Base-by-base conservation (phyloP, 257 asterid genomes). In the Striga asiatica region DNA sequence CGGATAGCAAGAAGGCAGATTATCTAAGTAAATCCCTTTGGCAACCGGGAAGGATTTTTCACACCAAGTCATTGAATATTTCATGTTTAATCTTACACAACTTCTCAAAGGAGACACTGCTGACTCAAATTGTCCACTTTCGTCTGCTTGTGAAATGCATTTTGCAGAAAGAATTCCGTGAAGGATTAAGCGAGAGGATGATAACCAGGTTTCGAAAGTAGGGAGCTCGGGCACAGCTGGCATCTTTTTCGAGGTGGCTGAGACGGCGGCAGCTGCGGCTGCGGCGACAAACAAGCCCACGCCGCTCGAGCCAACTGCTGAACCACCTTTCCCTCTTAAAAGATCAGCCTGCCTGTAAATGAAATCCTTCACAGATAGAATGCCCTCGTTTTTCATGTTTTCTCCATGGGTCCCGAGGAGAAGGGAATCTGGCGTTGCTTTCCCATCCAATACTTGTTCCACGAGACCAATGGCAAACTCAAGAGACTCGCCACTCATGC, bases 231-330 rank as follows among this genome's bases (percentile, higher is more conserved):
- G 95, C 65, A 78, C 54, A 58, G 57, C 66, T 58, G 61, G 24
- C 16, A 66, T 58, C 71, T 79, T 88, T 23, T 77, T 79, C 62
- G 93, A 80, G 62, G 87, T 74, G 61, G 66, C 76, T 28, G 95
- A 80, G 51, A 94, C 93, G 16, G 98, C 96, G 1, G 96, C 95
- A 0, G 97, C 95, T 0, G 96, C 93, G 0, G 97, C 95, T 7
- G 93, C 95, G 42, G 84, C 94, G 24, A 95, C 97, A 64, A 77
- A 88, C 95, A 86, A 86, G 68, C 97, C 97, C 55, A 67, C 93
- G 24, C 88, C 88, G 3, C 81, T 75, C 42, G 94, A 67, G 61
- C 87, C 76, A 58, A 76, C 74, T 68, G 27, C 78, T 64, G 61
- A 67, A 66, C 81, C 62, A 62, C 94, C 94, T 77, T 75, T 82